Conservation (phyloP, 1,284 basidiomycete genomes). For the Ceratobasidium sp. region DNA sequence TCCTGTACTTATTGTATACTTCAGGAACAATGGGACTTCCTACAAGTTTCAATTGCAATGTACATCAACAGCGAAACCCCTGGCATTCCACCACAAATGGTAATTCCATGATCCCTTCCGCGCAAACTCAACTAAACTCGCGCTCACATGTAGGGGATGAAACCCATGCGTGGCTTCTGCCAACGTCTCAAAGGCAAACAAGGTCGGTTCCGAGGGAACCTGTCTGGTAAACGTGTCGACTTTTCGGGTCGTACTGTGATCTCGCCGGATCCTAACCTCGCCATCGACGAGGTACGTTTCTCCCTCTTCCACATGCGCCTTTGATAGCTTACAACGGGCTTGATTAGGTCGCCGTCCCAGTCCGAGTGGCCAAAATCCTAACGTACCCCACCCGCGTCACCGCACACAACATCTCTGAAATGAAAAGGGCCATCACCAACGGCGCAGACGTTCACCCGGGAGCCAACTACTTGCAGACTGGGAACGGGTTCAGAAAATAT, state of each 20-base stretch:
- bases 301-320: not conserved
- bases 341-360: constrained; percentile 86
- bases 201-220: constrained; percentile 97
- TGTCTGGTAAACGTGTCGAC: constrained; percentile 99
- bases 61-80: constrained; percentile 99
- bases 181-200: constrained; percentile 99
- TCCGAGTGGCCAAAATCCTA: constrained; percentile 93
- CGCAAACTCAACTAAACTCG: not conserved
- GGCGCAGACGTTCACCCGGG: constrained; percentile 95
- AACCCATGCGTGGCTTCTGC: constrained; percentile 96
- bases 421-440: constrained; percentile 86
- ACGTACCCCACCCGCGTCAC: constrained; percentile 98
- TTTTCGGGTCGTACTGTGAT: constrained; percentile 99
- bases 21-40: constrained; percentile 98
- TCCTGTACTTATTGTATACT: not conserved
- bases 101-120: constrained; percentile 47
- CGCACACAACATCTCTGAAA: constrained; percentile 84
- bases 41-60: constrained; percentile 94
- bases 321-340: not conserved
- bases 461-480: constrained; percentile 86
- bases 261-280: constrained; percentile 96
- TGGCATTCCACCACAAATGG: constrained; percentile 82
- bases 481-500: constrained; percentile 85
- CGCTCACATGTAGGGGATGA: constrained; percentile 66
- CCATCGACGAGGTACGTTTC: constrained; percentile 82